phyloP scores from a whole-genome alignment of 2,329 filamentous ascomycete species.

The Podosphaera leucotricha region DNA sequence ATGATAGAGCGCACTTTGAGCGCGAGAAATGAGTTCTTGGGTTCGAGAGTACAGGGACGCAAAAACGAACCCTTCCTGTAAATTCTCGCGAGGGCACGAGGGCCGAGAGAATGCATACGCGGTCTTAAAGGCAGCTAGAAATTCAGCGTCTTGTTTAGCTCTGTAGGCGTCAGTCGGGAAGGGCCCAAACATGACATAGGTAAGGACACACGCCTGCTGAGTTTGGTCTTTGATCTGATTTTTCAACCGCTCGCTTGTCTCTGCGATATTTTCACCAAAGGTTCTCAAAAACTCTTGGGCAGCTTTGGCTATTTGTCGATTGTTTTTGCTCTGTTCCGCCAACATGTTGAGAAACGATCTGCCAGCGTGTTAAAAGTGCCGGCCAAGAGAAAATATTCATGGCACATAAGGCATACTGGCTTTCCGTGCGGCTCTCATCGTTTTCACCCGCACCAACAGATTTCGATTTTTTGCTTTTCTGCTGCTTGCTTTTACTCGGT shows the following conservation, averaged over 20 bases:
- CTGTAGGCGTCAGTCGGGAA: conserved; percentile 3
- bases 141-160: conserved; percentile 5
- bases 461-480: conserved; percentile 7
- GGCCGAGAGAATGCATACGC: conserved; percentile 8
- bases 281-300: conserved; percentile 5
- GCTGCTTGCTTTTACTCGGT: conserved; percentile 5
- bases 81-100: neutral
- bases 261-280: conserved; percentile 2
- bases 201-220: conserved; percentile 1
- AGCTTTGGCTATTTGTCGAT: conserved; percentile 6
- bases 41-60: conserved; percentile 4
- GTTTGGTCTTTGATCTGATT: conserved; percentile 2
- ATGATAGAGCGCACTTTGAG: conserved; percentile 4
- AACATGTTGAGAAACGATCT: conserved; percentile 10
- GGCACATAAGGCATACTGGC: conserved; percentile 9
- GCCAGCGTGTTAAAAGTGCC: neutral
- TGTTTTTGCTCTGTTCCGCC: conserved; percentile 8
- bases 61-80: conserved; percentile 3
- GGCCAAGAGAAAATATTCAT: neutral
- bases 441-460: conserved; percentile 11
- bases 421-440: conserved; percentile 8
- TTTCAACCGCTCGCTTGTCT: conserved; percentile 5
- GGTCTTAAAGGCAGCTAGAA: conserved; percentile 6
- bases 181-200: neutral
- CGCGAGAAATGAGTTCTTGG: conserved; percentile 3